Conservation (phyloP, 1,284 basidiomycete genomes). For the Tylopilus sp. region DNA sequence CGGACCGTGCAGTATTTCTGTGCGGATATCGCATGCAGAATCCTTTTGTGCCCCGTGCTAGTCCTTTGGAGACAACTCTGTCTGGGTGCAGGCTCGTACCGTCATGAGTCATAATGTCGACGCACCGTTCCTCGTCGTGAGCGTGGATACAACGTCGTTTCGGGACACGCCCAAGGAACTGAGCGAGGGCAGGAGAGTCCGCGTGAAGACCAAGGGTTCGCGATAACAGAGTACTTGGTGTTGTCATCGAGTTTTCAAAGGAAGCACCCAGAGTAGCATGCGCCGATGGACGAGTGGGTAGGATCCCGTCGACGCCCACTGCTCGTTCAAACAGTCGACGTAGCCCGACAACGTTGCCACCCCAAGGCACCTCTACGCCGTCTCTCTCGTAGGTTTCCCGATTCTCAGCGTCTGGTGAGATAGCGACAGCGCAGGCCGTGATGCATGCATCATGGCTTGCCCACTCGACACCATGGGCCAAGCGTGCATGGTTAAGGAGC, state of each 20-base stretch:
- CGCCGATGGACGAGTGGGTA: conserved; percentile 11
- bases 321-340: conserved; percentile 67
- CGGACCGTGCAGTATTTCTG: conserved; percentile 41
- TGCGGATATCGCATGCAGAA: conserved; percentile 42
- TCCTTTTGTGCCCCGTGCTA: conserved; percentile 28
- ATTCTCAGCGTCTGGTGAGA: conserved; percentile 40
- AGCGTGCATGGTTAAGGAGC: conserved; percentile 69
- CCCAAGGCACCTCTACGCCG: conserved; percentile 49
- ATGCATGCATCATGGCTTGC: conserved; percentile 75
- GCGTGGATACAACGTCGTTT: conserved; percentile 55
- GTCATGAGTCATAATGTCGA: conserved; percentile 30
- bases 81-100: conserved; percentile 1
- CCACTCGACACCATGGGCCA: conserved; percentile 64
- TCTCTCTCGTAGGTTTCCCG: conserved; percentile 52
- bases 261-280: conserved; percentile 4
- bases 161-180: conserved; percentile 59
- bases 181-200: conserved; percentile 68
- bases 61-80: conserved; percentile 1
- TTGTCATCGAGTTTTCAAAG: conserved; percentile 2
- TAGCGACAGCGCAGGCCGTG: conserved; percentile 53
- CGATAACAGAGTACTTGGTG: conserved; percentile 44
- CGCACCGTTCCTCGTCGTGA: conserved; percentile 45
- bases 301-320: conserved; percentile 44
- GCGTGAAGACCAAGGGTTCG: conserved; percentile 64
- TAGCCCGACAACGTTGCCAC: conserved; percentile 43